Percentiles rank a stretch among this genome's conserved stretches.
Evolutionary conservation across 2,329 filamentous ascomycete genomes (phyloP).

Genomic region (Epichloe amarillans): DNA sequence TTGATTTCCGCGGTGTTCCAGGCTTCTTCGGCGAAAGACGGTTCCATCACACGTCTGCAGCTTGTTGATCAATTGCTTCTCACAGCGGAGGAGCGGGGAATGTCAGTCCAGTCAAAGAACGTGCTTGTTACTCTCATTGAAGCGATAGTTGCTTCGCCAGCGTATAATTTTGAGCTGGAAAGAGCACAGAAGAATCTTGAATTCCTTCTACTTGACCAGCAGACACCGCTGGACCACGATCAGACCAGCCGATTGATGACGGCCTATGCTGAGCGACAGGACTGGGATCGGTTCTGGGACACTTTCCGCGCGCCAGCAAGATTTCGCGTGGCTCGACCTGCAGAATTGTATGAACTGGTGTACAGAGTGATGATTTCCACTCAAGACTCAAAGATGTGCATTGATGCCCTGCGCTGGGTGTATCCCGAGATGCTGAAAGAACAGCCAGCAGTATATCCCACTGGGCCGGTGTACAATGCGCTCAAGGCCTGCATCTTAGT

Average conservation of each 20-base stretch:
- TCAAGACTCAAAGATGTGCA: slow-evolving; percentile 28
- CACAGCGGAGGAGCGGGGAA: slow-evolving; percentile 31
- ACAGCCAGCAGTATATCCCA: slow-evolving; percentile 30
- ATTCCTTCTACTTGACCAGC: slow-evolving; percentile 25
- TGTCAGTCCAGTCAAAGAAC: slow-evolving; percentile 29
- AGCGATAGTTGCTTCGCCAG: slow-evolving; percentile 20
- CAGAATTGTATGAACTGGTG: slow-evolving; percentile 40
- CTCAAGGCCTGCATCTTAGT: slow-evolving; percentile 42
- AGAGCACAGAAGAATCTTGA: slow-evolving; percentile 32
- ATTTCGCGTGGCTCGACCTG: slow-evolving; percentile 32
- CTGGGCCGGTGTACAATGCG: slow-evolving; percentile 29
- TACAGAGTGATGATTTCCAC: slow-evolving; percentile 35
- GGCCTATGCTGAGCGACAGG: slow-evolving; percentile 29
- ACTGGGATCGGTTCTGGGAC: slow-evolving; percentile 48
- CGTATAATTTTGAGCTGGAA: slow-evolving; percentile 20
- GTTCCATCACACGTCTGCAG: slow-evolving; percentile 18
- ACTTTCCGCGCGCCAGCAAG: slow-evolving; percentile 43
- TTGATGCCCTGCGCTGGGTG: slow-evolving; percentile 35
- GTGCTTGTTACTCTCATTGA: slow-evolving; percentile 36
- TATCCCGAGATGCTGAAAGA: slow-evolving; percentile 48
- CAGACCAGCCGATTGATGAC: slow-evolving; percentile 29
- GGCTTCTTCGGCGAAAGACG: slow-evolving; percentile 9
- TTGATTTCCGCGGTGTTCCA: slow-evolving; percentile 27
- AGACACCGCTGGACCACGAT: slow-evolving; percentile 25
- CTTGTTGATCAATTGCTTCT: slow-evolving; percentile 30